Conservation (phyloP, 225 moss, liverwort and hornwort genomes). For the Marchantia polymorpha region DNA sequence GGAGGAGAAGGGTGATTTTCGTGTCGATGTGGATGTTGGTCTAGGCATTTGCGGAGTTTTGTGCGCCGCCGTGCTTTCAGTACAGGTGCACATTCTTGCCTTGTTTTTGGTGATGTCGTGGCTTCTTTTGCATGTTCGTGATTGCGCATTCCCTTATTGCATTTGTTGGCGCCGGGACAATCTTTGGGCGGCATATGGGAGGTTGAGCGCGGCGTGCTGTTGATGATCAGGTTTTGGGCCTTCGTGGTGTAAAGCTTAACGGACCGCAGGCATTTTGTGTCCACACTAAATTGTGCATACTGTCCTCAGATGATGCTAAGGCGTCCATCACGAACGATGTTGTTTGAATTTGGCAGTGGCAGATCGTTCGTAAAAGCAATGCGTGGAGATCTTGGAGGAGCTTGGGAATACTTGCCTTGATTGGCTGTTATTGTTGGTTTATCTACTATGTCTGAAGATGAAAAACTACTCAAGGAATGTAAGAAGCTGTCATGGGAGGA, state of each 20-base stretch:
- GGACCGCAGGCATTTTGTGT: constrained; percentile 4
- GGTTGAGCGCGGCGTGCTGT: background rate
- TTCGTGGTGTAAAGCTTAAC: background rate
- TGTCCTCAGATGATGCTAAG: background rate
- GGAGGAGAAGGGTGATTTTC: background rate
- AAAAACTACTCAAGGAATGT: constrained; percentile 98
- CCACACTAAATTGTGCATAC: background rate
- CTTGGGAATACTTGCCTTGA: constrained; percentile 18
- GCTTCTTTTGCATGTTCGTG: background rate
- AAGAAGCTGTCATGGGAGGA: constrained; percentile 99
- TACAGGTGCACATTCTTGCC: constrained; percentile 3
- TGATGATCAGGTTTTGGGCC: background rate
- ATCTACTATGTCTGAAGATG: constrained; percentile 91
- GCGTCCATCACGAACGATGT: background rate
- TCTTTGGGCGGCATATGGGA: constrained; percentile 2
- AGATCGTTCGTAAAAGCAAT: constrained; percentile 11
- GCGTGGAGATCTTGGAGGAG: constrained; percentile 15
- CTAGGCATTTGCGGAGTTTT: background rate
- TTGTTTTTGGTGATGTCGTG: background rate
- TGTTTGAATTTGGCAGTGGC: constrained; percentile 10
- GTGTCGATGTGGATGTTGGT: background rate
- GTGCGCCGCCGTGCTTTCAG: background rate
- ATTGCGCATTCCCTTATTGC: background rate
- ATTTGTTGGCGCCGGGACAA: background rate
- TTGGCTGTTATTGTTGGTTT: constrained; percentile 13